These are phyloP conservation scores for Tolypocladium inflatum DNA, from an alignment of 2,329 filamentous ascomycete species.

Conservation along the genomic window DNA sequence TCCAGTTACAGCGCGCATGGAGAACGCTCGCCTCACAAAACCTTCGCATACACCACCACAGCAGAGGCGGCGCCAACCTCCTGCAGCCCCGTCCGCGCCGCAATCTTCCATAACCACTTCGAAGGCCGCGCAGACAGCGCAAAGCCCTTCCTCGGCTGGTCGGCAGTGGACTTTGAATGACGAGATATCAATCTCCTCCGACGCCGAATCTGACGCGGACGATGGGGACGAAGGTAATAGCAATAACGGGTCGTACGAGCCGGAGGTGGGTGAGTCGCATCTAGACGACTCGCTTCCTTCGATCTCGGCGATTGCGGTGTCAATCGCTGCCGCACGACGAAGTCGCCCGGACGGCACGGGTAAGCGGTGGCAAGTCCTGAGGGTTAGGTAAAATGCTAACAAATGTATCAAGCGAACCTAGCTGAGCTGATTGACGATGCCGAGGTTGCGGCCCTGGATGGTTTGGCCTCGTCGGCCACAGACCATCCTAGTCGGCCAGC, in stretches of 20 bases:
- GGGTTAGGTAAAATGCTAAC: neutral
- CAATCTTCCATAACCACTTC: neutral
- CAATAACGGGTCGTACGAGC: neutral
- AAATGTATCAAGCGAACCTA: neutral
- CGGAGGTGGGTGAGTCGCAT: neutral
- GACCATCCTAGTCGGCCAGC: neutral
- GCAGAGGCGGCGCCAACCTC: neutral
- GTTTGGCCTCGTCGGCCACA: neutral
- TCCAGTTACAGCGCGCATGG: neutral
- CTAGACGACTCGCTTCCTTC: neutral
- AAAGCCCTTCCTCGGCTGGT: neutral
- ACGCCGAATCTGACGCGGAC: neutral
- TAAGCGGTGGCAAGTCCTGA: neutral
- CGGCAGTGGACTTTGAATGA: neutral
- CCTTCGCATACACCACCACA: neutral
- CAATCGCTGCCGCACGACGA: neutral
- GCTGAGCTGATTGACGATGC: neutral
- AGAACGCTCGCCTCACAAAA: neutral
- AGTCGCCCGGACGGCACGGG: neutral
- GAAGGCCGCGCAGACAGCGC: neutral
- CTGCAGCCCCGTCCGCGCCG: neutral
- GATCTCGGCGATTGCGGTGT: neutral
- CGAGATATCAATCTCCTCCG: neutral
- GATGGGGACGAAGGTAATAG: neutral
- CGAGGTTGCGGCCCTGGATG: neutral